These are phyloP conservation scores for Cryptococcus neoformans DNA, from an alignment of 1,284 basidiomycete species.

Conservation along the genomic window DNA sequence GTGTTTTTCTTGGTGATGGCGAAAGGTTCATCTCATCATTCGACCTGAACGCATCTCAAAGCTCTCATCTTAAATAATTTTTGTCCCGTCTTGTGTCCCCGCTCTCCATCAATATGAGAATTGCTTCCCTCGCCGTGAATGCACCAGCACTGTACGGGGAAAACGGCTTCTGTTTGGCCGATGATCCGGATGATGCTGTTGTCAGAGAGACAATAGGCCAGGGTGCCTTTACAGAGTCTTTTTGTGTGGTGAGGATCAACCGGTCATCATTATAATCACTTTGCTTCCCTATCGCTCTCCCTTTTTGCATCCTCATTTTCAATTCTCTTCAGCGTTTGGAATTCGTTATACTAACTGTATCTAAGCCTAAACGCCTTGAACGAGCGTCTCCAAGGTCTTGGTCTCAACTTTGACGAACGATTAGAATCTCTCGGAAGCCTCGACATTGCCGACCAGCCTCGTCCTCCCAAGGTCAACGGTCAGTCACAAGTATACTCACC, in stretches of 20 bases:
- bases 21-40: too few relatives aligned
- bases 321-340: neutral
- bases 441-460: neutral
- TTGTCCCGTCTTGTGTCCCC: neutral
- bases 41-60: too few relatives aligned
- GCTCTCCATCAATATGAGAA: too few relatives aligned
- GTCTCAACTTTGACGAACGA: conserved; percentile 7
- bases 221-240: too few relatives aligned
- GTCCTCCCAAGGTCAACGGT: neutral
- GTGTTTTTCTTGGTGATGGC: too few relatives aligned
- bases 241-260: too few relatives aligned
- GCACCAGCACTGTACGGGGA: neutral
- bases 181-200: too few relatives aligned
- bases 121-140: neutral
- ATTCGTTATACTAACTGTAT: neutral
- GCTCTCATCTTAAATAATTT: neutral
- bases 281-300: too few relatives aligned
- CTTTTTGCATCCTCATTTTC: neutral
- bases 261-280: too few relatives aligned
- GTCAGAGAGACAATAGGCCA: too few relatives aligned
- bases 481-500: neutral
- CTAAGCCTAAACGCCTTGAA: conserved; percentile 20
- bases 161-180: too few relatives aligned
- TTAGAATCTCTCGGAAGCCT: conserved; percentile 3
- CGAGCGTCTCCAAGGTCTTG: conserved; percentile 21